phyloP scores from a whole-genome alignment of 805 yeast genomes.

The Saturnispora silvae region DNA sequence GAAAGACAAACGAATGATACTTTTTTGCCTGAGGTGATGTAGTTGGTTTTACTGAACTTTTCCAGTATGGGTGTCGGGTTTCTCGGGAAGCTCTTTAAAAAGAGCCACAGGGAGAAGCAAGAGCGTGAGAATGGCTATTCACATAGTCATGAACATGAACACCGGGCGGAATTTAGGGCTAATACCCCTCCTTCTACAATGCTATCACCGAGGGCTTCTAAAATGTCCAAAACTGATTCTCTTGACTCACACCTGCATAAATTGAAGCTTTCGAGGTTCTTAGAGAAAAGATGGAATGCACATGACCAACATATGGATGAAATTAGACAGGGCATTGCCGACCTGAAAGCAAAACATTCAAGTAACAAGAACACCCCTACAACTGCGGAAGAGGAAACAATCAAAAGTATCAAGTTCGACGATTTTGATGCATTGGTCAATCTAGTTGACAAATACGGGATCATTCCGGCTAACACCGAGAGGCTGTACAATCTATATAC shows the following conservation, averaged over 20 bases:
- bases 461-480: conserved; percentile 10
- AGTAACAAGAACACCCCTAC: not conserved
- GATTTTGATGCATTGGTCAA: conserved; percentile 10
- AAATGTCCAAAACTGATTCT: conserved; percentile 8
- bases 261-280: conserved; percentile 11
- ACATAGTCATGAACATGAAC: not conserved
- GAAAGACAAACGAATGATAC: not conserved
- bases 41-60: too few relatives aligned
- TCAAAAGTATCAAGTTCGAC: conserved; percentile 7
- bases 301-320: not conserved
- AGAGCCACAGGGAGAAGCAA: too few relatives aligned
- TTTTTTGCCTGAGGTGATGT: too few relatives aligned
- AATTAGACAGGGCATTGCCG: not conserved
- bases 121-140: not conserved
- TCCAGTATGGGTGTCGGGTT: too few relatives aligned
- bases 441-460: conserved; percentile 13
- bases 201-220: not conserved
- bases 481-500: conserved; percentile 7
- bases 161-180: not conserved
- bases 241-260: conserved; percentile 12
- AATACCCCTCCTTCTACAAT: too few relatives aligned
- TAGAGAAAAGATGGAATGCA: conserved; percentile 10
- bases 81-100: not conserved
- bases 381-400: not conserved
- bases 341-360: not conserved